Evolutionary conservation across 1,284 basidiomycete genomes (phyloP), one percentile per base, ranked within the genome.

Genomic region (Ganoderma lingzhi): DNA sequence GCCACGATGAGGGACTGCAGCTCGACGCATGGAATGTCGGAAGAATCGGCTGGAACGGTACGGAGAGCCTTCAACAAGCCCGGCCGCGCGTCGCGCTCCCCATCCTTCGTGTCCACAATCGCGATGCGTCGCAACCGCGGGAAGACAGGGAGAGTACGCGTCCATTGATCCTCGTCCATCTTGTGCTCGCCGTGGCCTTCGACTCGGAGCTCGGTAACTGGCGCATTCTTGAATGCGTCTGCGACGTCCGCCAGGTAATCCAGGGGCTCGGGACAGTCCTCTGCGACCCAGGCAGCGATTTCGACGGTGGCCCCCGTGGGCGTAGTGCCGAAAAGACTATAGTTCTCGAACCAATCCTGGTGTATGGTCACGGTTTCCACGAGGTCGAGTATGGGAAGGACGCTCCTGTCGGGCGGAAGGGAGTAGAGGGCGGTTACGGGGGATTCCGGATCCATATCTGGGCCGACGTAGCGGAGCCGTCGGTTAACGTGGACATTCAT

Each of bases 201-300:
- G 23, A 51, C 23, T 4, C 48, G 48, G 28, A 51, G 48, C 48
- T 51, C 48, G n/a, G 48, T 51, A 1, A 51, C 48, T 10, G 48
- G 48, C 48, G 48, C 48, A 28, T 28, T 28, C 48, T 51, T 51
- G 48, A 51, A 51, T 6, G 45, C 62, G 23, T 51, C 17, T 2
- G 35, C 56, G 14, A 68, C 45, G 53, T 67, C 62, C 9, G 28
- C 53, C 15, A 64, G 55, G 41, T 44, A 39, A 14, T 64, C 53
- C 6, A 39, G 44, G n/a, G 37, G 45, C 42, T 60, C 37, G 48
- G 35, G 23, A 12, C 32, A 58, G 55, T 53, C 23, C 28, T 64
- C 62, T 19, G 61, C 35, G 44, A 61, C 12, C 28, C 28, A 19
- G 6, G 32, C 67, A 1, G 44, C 39, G 17, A 68, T 19, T 14